Evolutionary conservation across 1,284 basidiomycete species (phyloP).

Genomic region (Rhodotorula sp.): DNA sequence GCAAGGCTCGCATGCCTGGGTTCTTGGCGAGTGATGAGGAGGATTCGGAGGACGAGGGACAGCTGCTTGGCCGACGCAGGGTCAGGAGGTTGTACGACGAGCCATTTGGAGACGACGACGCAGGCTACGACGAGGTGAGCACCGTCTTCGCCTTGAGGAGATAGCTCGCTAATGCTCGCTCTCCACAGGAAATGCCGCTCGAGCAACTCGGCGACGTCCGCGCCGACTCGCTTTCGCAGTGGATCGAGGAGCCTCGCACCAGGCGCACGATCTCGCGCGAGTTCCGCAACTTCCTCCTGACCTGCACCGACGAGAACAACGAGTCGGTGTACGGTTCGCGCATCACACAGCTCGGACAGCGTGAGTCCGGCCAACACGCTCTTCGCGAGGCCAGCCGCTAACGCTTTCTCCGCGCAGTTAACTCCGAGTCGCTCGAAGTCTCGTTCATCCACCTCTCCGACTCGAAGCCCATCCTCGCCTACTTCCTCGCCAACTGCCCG

Average conservation of each 20-base stretch:
- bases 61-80: conserved; percentile 48
- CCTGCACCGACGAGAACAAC: conserved; percentile 87
- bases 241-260: conserved; percentile 91
- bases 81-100: conserved; percentile 54
- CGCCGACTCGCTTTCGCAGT: conserved; percentile 92
- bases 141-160: neutral
- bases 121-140: conserved; percentile 53
- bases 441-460: conserved; percentile 88
- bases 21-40: conserved; percentile 55
- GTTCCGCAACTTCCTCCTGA: conserved; percentile 94
- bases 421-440: conserved; percentile 95
- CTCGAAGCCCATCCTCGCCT: conserved; percentile 91
- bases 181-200: conserved; percentile 77
- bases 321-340: conserved; percentile 91
- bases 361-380: conserved; percentile 52
- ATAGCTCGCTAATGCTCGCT: neutral
- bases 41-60: conserved; percentile 52
- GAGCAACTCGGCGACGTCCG: conserved; percentile 98
- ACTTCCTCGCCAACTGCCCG: conserved; percentile 94
- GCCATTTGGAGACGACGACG: conserved; percentile 61
- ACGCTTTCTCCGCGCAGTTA: conserved; percentile 59
- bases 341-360: conserved; percentile 91
- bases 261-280: conserved; percentile 84
- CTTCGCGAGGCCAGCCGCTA: neutral
- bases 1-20: conserved; percentile 53